Evolutionary conservation across 179 eudicot species (phyloP), one percentile per base, ranked within the genome.

Genomic region (Drosera spatulata): DNA sequence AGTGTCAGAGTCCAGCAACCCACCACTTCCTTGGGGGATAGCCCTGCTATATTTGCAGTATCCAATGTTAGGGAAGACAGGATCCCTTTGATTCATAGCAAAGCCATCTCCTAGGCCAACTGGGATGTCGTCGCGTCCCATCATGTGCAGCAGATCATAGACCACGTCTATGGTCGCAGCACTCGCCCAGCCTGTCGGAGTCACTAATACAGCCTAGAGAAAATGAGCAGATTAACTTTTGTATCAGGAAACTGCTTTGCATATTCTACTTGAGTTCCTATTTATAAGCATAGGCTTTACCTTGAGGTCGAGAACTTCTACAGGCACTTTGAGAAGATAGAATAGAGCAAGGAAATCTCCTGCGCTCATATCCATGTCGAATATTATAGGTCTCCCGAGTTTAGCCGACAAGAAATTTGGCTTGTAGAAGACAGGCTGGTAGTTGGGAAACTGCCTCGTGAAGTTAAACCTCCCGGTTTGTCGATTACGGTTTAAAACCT

Each of bases 91-190:
- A 69, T 88, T 87, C 59, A 60, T 55, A 7, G 86, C 85, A 73
- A 81, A 87, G 7, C 76, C 50, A 52, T 79, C 80, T 61, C 97
- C 96, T 39, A 91, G 64, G 10, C 97, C 97, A n/a, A 91, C 88
- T 8, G 80, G 85, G 50, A 91, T 78, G 75, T 91, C 96, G 60
- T 88, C 96, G 6, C 97, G 86, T 12, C 96, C 96, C 97, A 90
- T 90, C 97, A 91, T 91, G 51, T 91, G 97, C 63, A 91, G 68
- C 57, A 91, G 52, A 69, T 91, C 96, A 44, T 88, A 91, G 15
- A 88, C 70, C 0, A 83, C 66, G 69, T 91, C 96, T 41, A 91
- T 77, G 6, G 94, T 83, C 41, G 86, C 96, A 9, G 94, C 88
- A 77, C 73, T 83, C 61, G 96, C 96, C 97, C 97, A 91, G 1